Percentiles rank a stretch among this genome's conserved stretches.
Evolutionary conservation across 306 rosid species (phyloP).

Genomic region (Amphicarpaea edgeworthii): DNA sequence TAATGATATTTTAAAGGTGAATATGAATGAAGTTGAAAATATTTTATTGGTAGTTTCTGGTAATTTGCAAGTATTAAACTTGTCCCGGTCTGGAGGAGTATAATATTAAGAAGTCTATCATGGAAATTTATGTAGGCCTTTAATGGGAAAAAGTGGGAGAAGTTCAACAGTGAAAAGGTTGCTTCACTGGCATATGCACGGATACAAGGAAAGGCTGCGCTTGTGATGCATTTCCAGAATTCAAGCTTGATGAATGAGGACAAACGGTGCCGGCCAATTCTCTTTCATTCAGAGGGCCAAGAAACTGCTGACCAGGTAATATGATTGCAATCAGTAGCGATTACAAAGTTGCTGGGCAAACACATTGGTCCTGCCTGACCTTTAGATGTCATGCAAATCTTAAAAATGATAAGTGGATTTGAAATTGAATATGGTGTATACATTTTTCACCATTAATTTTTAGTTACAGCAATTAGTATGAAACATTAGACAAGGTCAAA

Average conservation of each 20-base stretch:
- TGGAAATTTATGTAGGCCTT: constrained; percentile 68
- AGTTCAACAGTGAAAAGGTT: constrained; percentile 91
- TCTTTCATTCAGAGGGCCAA: constrained; percentile 90
- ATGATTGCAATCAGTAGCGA: constrained; percentile 28
- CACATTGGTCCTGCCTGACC: constrained; percentile 8
- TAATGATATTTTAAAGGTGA: background rate
- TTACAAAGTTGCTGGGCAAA: background rate
- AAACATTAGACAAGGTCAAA: background rate
- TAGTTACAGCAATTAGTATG: background rate
- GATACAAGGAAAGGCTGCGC: constrained; percentile 93
- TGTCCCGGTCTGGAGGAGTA: constrained; percentile 18
- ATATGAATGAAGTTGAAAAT: background rate
- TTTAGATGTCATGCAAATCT: background rate
- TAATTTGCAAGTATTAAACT: constrained; percentile 24
- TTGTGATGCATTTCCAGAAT: constrained; percentile 93
- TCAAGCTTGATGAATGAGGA: constrained; percentile 96
- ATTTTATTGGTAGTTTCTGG: constrained; percentile 21
- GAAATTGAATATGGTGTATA: background rate
- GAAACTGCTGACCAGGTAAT: constrained; percentile 76
- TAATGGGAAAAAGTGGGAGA: constrained; percentile 95
- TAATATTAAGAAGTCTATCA: background rate
- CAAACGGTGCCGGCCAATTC: constrained; percentile 91
- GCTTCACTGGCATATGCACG: constrained; percentile 94
- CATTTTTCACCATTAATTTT: constrained; percentile 8
- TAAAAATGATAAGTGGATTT: background rate